A percentile compares a stretch with the other conserved stretches of the same genome.
phyloP scores from a whole-genome alignment of 495 filamentous ascomycete species.

The Penicillium canariense region DNA sequence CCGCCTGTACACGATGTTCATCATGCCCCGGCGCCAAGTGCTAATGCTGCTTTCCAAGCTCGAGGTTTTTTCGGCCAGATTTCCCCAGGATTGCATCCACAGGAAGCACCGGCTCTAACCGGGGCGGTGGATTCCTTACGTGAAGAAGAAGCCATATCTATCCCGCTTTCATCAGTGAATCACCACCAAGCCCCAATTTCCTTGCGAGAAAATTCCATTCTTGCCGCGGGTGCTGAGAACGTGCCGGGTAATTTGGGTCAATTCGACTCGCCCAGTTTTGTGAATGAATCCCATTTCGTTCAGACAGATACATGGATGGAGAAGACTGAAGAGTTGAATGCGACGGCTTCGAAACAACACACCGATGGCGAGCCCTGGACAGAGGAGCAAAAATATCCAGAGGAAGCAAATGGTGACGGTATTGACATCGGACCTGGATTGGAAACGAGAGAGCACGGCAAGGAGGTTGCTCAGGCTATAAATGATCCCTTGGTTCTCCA shows the following conservation, averaged over 20 bases:
- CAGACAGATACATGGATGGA: background rate
- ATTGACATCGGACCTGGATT: background rate
- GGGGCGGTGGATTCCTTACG: background rate
- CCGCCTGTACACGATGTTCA: slow-evolving; percentile 8
- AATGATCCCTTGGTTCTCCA: background rate
- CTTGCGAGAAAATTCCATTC: background rate
- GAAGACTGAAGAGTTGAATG: background rate
- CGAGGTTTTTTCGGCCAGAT: background rate
- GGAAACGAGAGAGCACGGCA: background rate
- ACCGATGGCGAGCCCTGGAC: background rate
- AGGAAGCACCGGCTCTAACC: background rate
- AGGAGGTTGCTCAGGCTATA: background rate
- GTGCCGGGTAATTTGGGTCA: background rate
- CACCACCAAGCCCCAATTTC: background rate
- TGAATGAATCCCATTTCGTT: background rate
- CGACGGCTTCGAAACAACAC: background rate
- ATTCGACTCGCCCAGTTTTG: background rate
- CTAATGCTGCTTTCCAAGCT: background rate
- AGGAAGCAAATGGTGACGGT: background rate
- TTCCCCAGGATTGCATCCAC: background rate
- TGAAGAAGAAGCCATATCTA: background rate
- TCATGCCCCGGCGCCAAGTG: background rate
- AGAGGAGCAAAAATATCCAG: background rate
- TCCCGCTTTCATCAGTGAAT: background rate
- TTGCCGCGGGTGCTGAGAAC: background rate